Base-by-base conservation (phyloP, 495 filamentous ascomycete genomes). In the Penicillium crystallinum region DNA sequence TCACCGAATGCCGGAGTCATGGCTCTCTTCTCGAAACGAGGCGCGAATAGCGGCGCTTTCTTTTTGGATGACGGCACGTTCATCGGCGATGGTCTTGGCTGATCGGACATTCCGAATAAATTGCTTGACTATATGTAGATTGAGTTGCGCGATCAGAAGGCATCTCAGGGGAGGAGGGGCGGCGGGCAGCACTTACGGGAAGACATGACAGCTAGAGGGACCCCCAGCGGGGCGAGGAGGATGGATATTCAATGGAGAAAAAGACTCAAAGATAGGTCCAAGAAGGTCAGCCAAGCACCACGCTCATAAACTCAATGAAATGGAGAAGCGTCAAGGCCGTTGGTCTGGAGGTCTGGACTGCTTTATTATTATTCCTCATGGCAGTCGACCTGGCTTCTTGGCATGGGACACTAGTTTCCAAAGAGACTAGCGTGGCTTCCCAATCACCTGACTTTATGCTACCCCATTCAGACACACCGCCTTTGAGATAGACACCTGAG, bases 61-160 rank as follows among this genome's bases (percentile, higher is more conserved):
- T 70, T 98, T 98, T 62, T 97, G 93, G 52, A 98, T 93, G 22
- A 97, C 93, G 21, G 91, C 90, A 61, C 93, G 84, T 77, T 98
- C 93, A 71, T 98, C 93, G 64, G 95, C 95, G 65, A 98, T 93
- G 27, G 93, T 98, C 80, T 98, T 98, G 46, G 93, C 89, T 38
- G 92, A 91, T 64, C 93, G 89, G 58, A 98, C 93, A 76, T 96
- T 96, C 66, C 93, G 90, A 73, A 98, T 98, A 76, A 98, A 98
- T 78, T 97, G 92, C 76, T 98, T 98, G 69, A 98, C 92, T 97
- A 61, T 56, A 52, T 33, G 41, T 15, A 31, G 31, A 39, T 45
- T 38, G 55, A 6, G 12, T 35, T 34, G 48, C 29, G 38, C 39
- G 45, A 53, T 53, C 57, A 59, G 62, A 53, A 46, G 25, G 49